phyloP scores from a whole-genome alignment of 1,284 basidiomycete species.

The Ceratobasidium sp. region DNA sequence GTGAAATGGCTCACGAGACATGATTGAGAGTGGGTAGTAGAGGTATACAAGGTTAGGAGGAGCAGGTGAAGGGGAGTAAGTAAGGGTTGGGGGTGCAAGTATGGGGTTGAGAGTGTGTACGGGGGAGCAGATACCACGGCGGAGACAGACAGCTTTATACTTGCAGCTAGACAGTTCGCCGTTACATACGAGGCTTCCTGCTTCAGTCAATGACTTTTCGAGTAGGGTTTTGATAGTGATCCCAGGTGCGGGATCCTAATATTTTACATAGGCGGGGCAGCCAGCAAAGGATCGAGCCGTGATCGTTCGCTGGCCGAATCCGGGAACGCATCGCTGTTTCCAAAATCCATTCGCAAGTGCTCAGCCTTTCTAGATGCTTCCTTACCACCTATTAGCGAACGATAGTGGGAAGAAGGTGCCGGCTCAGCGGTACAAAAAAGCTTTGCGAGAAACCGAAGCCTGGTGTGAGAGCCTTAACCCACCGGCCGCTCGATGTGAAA shows the following conservation, averaged over 20 bases:
- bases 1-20: constrained; percentile 37
- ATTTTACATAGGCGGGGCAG: constrained; percentile 34
- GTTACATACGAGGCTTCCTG: constrained; percentile 26
- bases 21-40: not conserved
- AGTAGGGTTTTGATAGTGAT: constrained; percentile 40
- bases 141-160: constrained; percentile 34
- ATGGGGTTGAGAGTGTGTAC: constrained; percentile 5
- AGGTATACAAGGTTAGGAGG: constrained; percentile 4
- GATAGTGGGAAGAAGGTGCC: constrained; percentile 30
- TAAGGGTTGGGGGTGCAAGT: not conserved
- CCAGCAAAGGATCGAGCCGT: constrained; percentile 21
- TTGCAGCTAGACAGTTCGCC: constrained; percentile 21
- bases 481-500: constrained; percentile 26
- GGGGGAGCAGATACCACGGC: constrained; percentile 31
- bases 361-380: constrained; percentile 33
- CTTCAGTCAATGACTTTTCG: constrained; percentile 39
- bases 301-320: constrained; percentile 31
- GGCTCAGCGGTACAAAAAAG: constrained; percentile 22
- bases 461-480: constrained; percentile 30
- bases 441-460: constrained; percentile 37
- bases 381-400: constrained; percentile 37
- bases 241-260: constrained; percentile 33
- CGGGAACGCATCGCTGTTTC: constrained; percentile 37
- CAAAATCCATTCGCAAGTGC: constrained; percentile 21
- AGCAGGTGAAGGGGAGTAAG: not conserved